Evolutionary conservation across 768 basidiomycete genomes (phyloP), one percentile per base, ranked within the genome.

Genomic region (Krasilnikovozyma curviuscula): DNA sequence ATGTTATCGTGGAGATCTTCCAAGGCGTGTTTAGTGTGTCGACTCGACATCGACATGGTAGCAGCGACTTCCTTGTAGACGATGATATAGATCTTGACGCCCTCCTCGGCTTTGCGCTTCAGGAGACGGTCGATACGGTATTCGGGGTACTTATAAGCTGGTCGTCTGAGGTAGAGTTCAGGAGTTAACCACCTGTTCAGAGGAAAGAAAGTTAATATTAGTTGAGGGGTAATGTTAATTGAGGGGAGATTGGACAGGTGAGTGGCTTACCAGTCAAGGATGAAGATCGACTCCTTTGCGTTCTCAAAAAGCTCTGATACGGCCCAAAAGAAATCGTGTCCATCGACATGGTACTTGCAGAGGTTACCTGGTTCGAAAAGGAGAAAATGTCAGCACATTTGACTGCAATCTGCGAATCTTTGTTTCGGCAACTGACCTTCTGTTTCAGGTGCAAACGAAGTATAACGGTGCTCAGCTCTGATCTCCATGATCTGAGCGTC

Each of bases 311-410:
- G 70, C 65, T 91, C 85, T 1, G 83, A 84, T 30, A 93, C 61
- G 0, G 91, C 89, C 74, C 81, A 95, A 73, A 95, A 82, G 63
- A 91, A 97, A 66, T 97, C 89, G 59, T 93, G 84, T 0, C 91
- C 91, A 57, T 91, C 89, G 40, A 91, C 73, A 60, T 88, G 85
- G 78, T 5, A 21, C 10, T 3, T n/a, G 6, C 21, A 8, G 27
- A n/a, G 16, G 13, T 2, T 13, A 31, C 16, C 13, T 25, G 30
- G 28, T 21, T 23, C 23, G 39, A 30, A 18, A 34, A 44, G 9
- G 13, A 16, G 9, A 37, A 7, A 8, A 18, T 39, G 2, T 65
- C 67, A 23, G 48, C 80, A 82, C 83, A 95, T 66, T 93, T 95
- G 37, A 81, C 78, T 29, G 70, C 67, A 60, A 88, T 88, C n/a